A percentile compares a stretch with the other conserved stretches of the same genome.
Conservation (phyloP, 2,329 filamentous ascomycete genomes). For the Alternaria sp. region DNA sequence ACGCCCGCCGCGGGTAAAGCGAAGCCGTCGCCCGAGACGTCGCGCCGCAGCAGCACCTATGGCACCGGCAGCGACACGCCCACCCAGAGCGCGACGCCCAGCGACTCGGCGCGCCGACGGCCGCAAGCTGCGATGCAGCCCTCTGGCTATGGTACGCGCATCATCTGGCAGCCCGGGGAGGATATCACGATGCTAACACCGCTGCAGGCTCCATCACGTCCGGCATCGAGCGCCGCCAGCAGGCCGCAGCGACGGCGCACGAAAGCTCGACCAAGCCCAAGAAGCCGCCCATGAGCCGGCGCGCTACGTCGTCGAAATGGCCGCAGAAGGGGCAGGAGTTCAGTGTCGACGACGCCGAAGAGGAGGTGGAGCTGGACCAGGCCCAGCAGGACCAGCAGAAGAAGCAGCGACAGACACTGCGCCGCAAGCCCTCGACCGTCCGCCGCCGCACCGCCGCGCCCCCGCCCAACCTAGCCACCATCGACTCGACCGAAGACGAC, state of each 20-base stretch:
- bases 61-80: slow-evolving; percentile 30
- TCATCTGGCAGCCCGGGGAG: not conserved
- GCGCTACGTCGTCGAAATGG: slow-evolving; percentile 74
- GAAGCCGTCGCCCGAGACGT: slow-evolving; percentile 29
- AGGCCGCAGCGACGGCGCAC: slow-evolving; percentile 22
- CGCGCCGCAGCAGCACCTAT: slow-evolving; percentile 36
- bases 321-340: slow-evolving; percentile 86
- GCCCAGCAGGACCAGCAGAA: slow-evolving; percentile 44
- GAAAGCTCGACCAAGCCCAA: slow-evolving; percentile 54
- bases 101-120: slow-evolving; percentile 41
- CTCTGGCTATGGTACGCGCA: slow-evolving; percentile 43
- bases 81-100: slow-evolving; percentile 22
- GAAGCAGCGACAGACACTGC: slow-evolving; percentile 46
- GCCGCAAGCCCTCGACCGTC: slow-evolving; percentile 60
- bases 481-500: slow-evolving; percentile 59
- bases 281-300: slow-evolving; percentile 76
- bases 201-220: slow-evolving; percentile 44
- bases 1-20: slow-evolving; percentile 31
- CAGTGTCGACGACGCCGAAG: slow-evolving; percentile 85
- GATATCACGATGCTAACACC: slow-evolving; percentile 9
- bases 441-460: slow-evolving; percentile 57
- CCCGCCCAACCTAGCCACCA: slow-evolving; percentile 54
- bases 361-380: slow-evolving; percentile 77
- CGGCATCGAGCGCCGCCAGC: slow-evolving; percentile 38
- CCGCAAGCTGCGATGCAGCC: slow-evolving; percentile 35